Conservation (phyloP, 169 alveolate species). For the Eimeria zaria region DNA sequence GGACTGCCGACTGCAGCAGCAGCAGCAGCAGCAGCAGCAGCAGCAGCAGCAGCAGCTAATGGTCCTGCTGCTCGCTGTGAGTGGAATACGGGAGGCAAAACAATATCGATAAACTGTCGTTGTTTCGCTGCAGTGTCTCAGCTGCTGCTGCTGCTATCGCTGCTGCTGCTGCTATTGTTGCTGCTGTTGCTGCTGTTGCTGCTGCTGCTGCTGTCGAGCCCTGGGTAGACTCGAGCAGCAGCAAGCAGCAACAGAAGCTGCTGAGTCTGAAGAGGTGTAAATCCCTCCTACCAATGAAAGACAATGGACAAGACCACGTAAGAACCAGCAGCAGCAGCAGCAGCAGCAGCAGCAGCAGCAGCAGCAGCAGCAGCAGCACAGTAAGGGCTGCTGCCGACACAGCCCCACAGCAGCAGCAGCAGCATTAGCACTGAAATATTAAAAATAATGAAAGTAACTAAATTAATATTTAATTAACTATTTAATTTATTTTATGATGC, state of each 20-base stretch:
- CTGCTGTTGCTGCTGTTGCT: constrained; percentile 33
- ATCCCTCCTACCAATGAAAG: not conserved
- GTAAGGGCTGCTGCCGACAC: not conserved
- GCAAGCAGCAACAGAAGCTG: not conserved
- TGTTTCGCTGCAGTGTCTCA: not conserved
- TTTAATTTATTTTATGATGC: not conserved
- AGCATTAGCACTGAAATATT: not conserved
- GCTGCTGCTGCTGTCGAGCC: constrained; percentile 7
- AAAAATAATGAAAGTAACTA: too few relatives aligned
- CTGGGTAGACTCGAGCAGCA: constrained; percentile 5
- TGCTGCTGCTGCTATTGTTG: constrained; percentile 48
- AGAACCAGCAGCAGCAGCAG: not conserved
- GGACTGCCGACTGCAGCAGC: not conserved
- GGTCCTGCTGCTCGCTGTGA: not conserved
- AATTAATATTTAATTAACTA: too few relatives aligned
- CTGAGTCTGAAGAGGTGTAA: not conserved
- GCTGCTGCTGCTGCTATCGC: not conserved
- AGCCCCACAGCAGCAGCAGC: constrained; percentile 2
- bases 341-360: not conserved
- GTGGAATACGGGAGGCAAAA: not conserved
- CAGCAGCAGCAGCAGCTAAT: not conserved
- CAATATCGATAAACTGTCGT: not conserved
- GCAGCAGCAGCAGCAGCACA: not conserved
- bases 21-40: not conserved
- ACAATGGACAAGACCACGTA: not conserved